A percentile compares a stretch with the other conserved stretches of the same genome.
These are phyloP conservation scores for Dryas alaskensis DNA, from an alignment of 306 rosid genomes.

Conservation along the genomic window DNA sequence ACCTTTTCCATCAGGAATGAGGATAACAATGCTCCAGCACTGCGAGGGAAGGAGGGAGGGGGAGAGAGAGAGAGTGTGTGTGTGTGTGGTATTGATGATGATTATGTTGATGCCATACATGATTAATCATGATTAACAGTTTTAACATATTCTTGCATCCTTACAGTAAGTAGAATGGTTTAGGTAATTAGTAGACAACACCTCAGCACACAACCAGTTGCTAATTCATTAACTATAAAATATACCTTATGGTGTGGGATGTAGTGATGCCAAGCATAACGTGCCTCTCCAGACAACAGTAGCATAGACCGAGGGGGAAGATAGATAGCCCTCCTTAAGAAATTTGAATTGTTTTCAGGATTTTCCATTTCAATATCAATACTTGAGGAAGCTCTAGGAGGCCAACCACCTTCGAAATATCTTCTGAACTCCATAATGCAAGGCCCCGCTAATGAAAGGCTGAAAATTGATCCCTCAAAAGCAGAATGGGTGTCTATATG, in stretches of 20 bases:
- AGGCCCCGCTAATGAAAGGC: slow-evolving; percentile 95
- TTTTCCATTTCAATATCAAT: slow-evolving; percentile 30
- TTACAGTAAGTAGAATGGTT: background rate
- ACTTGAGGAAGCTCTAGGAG: slow-evolving; percentile 45
- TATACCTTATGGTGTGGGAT: slow-evolving; percentile 88
- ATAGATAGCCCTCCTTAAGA: slow-evolving; percentile 57
- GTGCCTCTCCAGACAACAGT: slow-evolving; percentile 83
- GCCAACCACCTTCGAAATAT: slow-evolving; percentile 45
- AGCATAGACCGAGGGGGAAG: slow-evolving; percentile 83
- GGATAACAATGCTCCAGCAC: background rate
- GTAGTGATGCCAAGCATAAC: slow-evolving; percentile 91
- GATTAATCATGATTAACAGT: background rate
- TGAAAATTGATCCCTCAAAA: slow-evolving; percentile 89
- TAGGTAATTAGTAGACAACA: background rate
- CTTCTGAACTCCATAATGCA: slow-evolving; percentile 96
- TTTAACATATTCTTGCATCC: background rate
- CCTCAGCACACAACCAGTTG: background rate
- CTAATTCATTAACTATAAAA: background rate
- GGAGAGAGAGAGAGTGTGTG: background rate
- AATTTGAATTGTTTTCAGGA: slow-evolving; percentile 47
- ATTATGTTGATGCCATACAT: background rate
- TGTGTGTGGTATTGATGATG: background rate
- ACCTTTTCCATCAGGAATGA: slow-evolving; percentile 19
- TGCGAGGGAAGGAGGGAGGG: background rate
- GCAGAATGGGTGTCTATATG: slow-evolving; percentile 99